Base-by-base conservation (phyloP, 1,284 basidiomycete genomes). In the Moesziomyces antarcticus region DNA sequence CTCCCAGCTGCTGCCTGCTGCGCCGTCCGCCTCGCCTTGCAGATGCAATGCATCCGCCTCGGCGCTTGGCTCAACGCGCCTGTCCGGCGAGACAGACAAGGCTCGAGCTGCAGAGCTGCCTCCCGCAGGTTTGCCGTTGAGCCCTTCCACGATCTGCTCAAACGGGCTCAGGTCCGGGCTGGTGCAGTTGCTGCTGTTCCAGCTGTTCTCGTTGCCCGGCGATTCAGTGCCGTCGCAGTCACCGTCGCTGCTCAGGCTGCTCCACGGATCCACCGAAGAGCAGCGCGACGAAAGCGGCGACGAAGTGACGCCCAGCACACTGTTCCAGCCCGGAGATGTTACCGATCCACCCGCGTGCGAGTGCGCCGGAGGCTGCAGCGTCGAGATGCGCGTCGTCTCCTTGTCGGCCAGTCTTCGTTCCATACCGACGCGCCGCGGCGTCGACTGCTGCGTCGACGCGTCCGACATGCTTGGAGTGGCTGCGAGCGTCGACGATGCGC, bases 161-260 rank as follows among this genome's bases (percentile, higher is more conserved):
- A 56, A 60, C 0, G 67, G 63, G n/a, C 68, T 45, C 20, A 75
- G 68, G 13, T 75, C 73, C 1, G 73, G 73, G 30, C 73, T 75
- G 40, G 73, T 75, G 55, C 73, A 75, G 41, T 66, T 75, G 57
- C 73, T 75, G 64, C 73, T 75, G 63, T 60, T 75, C 73, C 73
- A 75, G 62, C 64, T 74, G 22, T 45, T 65, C 45, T 75, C 73
- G 43, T 75, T 66, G 56, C 73, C 55, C 1, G 73, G 68, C 37
- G 68, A 71, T 20, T 75, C 68, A 30, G 64, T 69, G 35, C 62
- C 73, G 10, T 67, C 70, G 6, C 58, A 56, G n/a, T 70, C 63
- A n/a, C 64, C 73, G n/a, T 72, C 69, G 51, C 74, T 76, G 74
- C 65, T 73, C 16, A 73, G 58, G 56, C 58, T 56, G 48, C 73